Base-by-base conservation (phyloP, 192 early-diverging fungal species). In the Gamsiella multidivaricata region DNA sequence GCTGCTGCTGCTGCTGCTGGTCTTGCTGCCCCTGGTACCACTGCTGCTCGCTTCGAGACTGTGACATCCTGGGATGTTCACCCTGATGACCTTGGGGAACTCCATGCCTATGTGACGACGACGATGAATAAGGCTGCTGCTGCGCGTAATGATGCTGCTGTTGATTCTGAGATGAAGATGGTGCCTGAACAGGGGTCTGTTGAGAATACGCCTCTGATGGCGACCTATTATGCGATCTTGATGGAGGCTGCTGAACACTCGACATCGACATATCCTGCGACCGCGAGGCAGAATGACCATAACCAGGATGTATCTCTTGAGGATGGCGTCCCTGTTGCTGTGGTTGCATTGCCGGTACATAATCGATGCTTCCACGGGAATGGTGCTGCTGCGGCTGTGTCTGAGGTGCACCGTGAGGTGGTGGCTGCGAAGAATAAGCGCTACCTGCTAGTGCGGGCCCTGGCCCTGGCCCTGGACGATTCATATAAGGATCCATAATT, bases 251-350 rank as follows among this genome's bases (percentile, higher is more conserved):
- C 31, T 47, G 53, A 43, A 32, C 54, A 36, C 2, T 42, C 47
- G 52, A 8, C 22, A 23, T 26, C 6, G 70, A 64, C 53, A 72
- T 47, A 23, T 72, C 70, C 45, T 64, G 70, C 1, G 70, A 58
- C 5, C 61, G 52, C 10, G 70, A 72, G 0, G 49, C 17, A 5
- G 42, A n/a, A 46, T 72, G 70, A 6, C 70, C 54, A 41, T 64
- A 72, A 9, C 25, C 25, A 1, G 70, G 18, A 23, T 50, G 43
- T 2, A 62, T 11, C 26, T 57, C 70, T 15, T 72, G 70, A 33
- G 41, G 46, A 23, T 58, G 65, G 3, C 51, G 51, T 26, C 5
- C 12, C 15, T 72, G 69, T 18, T 54, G 51, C 25, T 62, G 61
- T 18, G 47, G 55, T n/a, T 46, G 54, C 20, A 45, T 28, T 8